Percentiles rank a stretch among this genome's conserved stretches.
Evolutionary conservation across 805 yeast genomes (phyloP).

Genomic region (Kodamaea restingae): DNA sequence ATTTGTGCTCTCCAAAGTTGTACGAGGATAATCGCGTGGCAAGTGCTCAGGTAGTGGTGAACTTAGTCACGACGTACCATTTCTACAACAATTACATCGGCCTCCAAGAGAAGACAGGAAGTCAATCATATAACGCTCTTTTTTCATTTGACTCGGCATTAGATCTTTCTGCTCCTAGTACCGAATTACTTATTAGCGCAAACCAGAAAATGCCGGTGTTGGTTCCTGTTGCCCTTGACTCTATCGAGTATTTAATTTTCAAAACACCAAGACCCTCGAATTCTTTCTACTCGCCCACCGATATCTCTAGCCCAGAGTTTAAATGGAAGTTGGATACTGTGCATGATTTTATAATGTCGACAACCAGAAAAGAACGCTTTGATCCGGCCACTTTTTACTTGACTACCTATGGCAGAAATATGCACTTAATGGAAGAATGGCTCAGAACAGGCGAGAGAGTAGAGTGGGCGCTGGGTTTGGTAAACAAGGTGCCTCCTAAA

Average conservation of each 20-base stretch:
- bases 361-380: slow-evolving; percentile 9
- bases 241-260: slow-evolving; percentile 28
- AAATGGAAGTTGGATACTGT: slow-evolving; percentile 33
- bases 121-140: slow-evolving; percentile 24
- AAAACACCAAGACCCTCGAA: slow-evolving; percentile 21
- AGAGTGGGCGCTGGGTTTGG: slow-evolving; percentile 15
- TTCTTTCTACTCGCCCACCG: slow-evolving; percentile 14
- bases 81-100: slow-evolving; percentile 30
- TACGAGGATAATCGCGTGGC: slow-evolving; percentile 37
- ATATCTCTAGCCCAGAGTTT: slow-evolving; percentile 16
- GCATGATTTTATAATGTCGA: slow-evolving; percentile 24
- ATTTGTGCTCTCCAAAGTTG: slow-evolving; percentile 64
- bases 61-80: slow-evolving; percentile 30
- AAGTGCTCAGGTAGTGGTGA: slow-evolving; percentile 11
- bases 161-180: slow-evolving; percentile 32
- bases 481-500: slow-evolving; percentile 18
- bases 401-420: slow-evolving; percentile 26
- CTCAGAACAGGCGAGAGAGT: slow-evolving; percentile 8
- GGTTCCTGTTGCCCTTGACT: slow-evolving; percentile 32
- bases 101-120: slow-evolving; percentile 14
- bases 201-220: slow-evolving; percentile 27
- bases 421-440: slow-evolving; percentile 26
- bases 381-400: slow-evolving; percentile 17
- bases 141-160: slow-evolving; percentile 35
- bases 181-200: slow-evolving; percentile 28